A percentile compares a stretch with the other conserved stretches of the same genome.
phyloP scores from a whole-genome alignment of 2,329 filamentous ascomycete species.

The Colletotrichum liriopes region DNA sequence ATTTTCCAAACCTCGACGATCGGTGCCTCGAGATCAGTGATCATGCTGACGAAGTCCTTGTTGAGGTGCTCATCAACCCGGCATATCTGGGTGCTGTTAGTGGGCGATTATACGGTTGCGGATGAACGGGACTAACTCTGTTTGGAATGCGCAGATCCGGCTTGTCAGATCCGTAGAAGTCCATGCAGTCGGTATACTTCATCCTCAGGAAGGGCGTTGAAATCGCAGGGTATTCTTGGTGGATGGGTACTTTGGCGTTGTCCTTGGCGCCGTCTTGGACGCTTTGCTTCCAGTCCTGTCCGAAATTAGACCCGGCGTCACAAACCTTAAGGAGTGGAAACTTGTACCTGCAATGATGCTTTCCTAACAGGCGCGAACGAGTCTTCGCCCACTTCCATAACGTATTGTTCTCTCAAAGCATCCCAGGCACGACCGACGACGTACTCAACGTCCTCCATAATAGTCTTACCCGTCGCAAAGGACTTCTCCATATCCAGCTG shows the following conservation, averaged over 20 bases:
- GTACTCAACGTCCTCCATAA: slow-evolving; percentile 72
- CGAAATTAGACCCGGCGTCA: background rate
- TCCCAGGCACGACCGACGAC: slow-evolving; percentile 71
- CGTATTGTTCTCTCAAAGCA: slow-evolving; percentile 60
- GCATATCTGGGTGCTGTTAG: slow-evolving; percentile 68
- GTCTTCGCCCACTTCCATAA: slow-evolving; percentile 50
- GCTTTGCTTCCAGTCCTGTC: slow-evolving; percentile 37
- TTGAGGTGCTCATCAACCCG: slow-evolving; percentile 76
- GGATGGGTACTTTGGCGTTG: slow-evolving; percentile 13
- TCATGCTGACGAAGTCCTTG: slow-evolving; percentile 79
- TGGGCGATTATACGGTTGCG: background rate
- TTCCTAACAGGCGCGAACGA: slow-evolving; percentile 49
- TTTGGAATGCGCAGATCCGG: slow-evolving; percentile 86
- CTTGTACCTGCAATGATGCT: slow-evolving; percentile 28
- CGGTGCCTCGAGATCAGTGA: slow-evolving; percentile 78
- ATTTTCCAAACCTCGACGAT: slow-evolving; percentile 84
- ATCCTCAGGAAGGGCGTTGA: slow-evolving; percentile 68
- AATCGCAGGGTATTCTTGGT: slow-evolving; percentile 47
- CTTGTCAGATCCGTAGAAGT: slow-evolving; percentile 88
- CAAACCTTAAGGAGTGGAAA: too few species aligned
- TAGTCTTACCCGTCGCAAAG: slow-evolving; percentile 80
- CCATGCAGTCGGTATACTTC: slow-evolving; percentile 85
- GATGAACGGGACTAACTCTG: slow-evolving; percentile 61
- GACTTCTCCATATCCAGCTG: slow-evolving; percentile 95
- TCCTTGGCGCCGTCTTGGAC: slow-evolving; percentile 35